These are phyloP conservation scores for Boletus rufocinnamomeus DNA, from an alignment of 768 basidiomycete genomes.

Conservation along the genomic window DNA sequence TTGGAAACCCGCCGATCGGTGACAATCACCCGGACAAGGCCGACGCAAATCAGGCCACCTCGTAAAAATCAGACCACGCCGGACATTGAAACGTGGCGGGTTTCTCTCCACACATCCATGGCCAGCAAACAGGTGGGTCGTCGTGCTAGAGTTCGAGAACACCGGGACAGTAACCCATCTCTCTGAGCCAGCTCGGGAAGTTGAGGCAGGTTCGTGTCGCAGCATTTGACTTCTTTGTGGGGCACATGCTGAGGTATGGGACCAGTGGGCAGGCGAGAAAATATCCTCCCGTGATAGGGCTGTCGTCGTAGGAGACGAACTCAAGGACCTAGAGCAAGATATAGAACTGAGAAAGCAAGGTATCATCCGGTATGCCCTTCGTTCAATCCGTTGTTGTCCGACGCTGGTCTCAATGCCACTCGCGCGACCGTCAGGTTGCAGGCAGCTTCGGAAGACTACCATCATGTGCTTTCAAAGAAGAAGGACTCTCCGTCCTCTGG, in stretches of 20 bases:
- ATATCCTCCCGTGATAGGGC: constrained; percentile 85
- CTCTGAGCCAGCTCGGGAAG: constrained; percentile 62
- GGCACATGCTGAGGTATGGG: constrained; percentile 22
- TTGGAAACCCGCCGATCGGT: not conserved
- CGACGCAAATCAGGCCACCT: constrained; percentile 16
- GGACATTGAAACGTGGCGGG: not conserved
- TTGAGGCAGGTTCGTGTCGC: constrained; percentile 62
- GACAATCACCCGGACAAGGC: constrained; percentile 18
- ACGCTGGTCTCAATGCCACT: constrained; percentile 4
- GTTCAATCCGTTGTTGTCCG: not conserved
- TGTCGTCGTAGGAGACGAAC: constrained; percentile 66
- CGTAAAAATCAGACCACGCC: constrained; percentile 22
- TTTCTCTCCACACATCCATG: constrained; percentile 41
- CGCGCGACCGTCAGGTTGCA: constrained; percentile 52
- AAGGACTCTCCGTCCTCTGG: constrained; percentile 64
- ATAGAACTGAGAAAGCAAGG: constrained; percentile 80
- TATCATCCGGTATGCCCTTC: constrained; percentile 58
- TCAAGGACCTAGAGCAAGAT: constrained; percentile 79
- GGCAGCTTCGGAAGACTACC: constrained; percentile 69
- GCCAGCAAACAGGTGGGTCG: constrained; percentile 63
- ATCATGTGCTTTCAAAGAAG: constrained; percentile 72
- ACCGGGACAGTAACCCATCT: not conserved
- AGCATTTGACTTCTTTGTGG: constrained; percentile 3
- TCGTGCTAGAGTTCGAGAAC: not conserved
- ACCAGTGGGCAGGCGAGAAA: constrained; percentile 86